phyloP scores from a whole-genome alignment of 768 basidiomycete species.

The Hypsizygus marmoreus region DNA sequence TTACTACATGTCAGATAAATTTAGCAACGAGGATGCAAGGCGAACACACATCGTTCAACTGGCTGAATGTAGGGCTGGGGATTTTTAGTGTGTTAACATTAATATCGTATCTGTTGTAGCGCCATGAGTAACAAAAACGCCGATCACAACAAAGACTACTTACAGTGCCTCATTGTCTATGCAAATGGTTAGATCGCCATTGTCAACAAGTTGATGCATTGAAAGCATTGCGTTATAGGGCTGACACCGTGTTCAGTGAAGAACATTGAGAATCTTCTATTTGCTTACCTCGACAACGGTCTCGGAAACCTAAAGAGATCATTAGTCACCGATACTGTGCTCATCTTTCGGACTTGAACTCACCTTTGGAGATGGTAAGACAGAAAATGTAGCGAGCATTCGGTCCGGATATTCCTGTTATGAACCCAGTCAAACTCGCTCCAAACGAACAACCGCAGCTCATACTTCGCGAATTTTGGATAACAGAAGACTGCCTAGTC shows the following conservation, averaged over 20 bases:
- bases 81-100: conserved; percentile 65
- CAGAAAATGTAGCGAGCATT: conserved; percentile 57
- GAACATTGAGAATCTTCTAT: conserved; percentile 38
- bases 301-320: conserved; percentile 45
- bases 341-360: not conserved
- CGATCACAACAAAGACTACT: conserved; percentile 24
- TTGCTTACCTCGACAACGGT: conserved; percentile 63
- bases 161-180: conserved; percentile 88
- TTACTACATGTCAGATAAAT: conserved; percentile 4
- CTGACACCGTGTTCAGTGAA: conserved; percentile 59
- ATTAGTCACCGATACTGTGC: not conserved
- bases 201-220: conserved; percentile 87
- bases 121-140: not conserved
- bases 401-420: conserved; percentile 53
- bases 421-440: conserved; percentile 9
- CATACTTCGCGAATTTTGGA: conserved; percentile 81
- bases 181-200: conserved; percentile 80
- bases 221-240: conserved; percentile 88
- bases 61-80: conserved; percentile 59
- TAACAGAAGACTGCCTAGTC: conserved; percentile 78
- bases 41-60: conserved; percentile 66
- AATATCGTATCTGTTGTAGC: conserved; percentile 64
- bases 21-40: too few relatives aligned
- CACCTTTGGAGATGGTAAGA: conserved; percentile 56
- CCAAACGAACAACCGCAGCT: conserved; percentile 18